A percentile compares a stretch with the other conserved stretches of the same genome.
Conservation (phyloP, 225 moss, liverwort and hornwort species). For the Anthoceros angustus region DNA sequence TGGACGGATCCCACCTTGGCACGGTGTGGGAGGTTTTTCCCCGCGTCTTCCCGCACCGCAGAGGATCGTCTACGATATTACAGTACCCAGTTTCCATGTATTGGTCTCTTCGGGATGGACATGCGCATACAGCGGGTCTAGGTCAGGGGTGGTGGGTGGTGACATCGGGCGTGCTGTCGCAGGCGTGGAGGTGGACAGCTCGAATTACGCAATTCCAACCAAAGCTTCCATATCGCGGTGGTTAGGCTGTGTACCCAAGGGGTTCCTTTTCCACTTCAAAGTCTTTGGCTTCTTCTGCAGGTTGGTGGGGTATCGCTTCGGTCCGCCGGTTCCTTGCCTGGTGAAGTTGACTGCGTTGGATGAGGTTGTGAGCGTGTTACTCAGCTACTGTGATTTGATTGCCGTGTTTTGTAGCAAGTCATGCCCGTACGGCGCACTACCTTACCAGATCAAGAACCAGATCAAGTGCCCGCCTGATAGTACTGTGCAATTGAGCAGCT, state of each 20-base stretch:
- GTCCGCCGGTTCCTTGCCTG: background rate
- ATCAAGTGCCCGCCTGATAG: slow-evolving; percentile 31
- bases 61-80: slow-evolving; percentile 83
- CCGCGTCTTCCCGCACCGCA: slow-evolving; percentile 51
- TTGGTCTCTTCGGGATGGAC: background rate
- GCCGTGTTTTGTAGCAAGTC: slow-evolving; percentile 36
- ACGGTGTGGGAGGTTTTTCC: slow-evolving; percentile 63
- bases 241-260: slow-evolving; percentile 47
- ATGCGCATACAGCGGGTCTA: background rate
- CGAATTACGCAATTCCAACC: slow-evolving; percentile 77
- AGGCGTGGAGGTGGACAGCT: slow-evolving; percentile 94
- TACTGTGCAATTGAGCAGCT: slow-evolving; percentile 31
- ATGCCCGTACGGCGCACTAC: slow-evolving; percentile 48
- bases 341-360: background rate
- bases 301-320: slow-evolving; percentile 13
- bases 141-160: background rate
- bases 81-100: slow-evolving; percentile 62
- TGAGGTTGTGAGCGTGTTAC: background rate
- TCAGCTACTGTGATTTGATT: background rate
- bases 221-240: slow-evolving; percentile 39
- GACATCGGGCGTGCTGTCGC: slow-evolving; percentile 6
- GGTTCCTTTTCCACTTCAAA: slow-evolving; percentile 76
- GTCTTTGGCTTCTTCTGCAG: slow-evolving; percentile 80
- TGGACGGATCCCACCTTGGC: slow-evolving; percentile 72
- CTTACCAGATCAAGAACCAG: slow-evolving; percentile 45